These are phyloP conservation scores for Globisporangium orthogonon DNA, from an alignment of 352 stramenopile genomes.

Conservation along the genomic window DNA sequence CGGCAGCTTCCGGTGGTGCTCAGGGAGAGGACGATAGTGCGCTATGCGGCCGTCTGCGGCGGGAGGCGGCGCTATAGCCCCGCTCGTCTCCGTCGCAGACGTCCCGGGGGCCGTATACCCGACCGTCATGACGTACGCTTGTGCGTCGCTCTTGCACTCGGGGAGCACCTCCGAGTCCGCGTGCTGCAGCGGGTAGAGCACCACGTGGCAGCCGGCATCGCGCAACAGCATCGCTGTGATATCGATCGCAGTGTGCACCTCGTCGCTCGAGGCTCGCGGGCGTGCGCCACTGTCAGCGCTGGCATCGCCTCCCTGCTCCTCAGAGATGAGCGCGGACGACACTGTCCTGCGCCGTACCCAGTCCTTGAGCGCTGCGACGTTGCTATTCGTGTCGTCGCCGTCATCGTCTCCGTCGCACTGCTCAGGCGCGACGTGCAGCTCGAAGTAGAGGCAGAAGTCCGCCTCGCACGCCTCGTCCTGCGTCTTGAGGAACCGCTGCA, in stretches of 20 bases:
- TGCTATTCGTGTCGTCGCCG: neutral
- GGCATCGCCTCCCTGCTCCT: neutral
- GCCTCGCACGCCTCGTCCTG: slow-evolving; percentile 10
- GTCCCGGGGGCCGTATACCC: slow-evolving; percentile 17
- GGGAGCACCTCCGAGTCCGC: slow-evolving; percentile 17
- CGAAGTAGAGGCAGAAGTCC: slow-evolving; percentile 36
- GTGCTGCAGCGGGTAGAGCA: slow-evolving; percentile 32
- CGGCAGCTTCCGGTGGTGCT: slow-evolving; percentile 19
- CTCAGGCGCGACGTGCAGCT: slow-evolving; percentile 7
- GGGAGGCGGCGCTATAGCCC: neutral
- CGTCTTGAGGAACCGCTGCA: slow-evolving; percentile 11
- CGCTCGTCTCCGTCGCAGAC: slow-evolving; percentile 1
- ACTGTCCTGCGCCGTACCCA: neutral
- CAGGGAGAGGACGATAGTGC: slow-evolving; percentile 7
- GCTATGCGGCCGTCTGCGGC: too few species aligned
- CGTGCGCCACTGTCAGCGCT: neutral
- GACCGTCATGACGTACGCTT: slow-evolving; percentile 39
- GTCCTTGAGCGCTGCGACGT: slow-evolving; percentile 1
- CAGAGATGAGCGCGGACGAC: neutral
- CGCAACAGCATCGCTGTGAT: slow-evolving; percentile 27
- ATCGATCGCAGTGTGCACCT: slow-evolving; percentile 32
- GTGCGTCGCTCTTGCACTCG: slow-evolving; percentile 27
- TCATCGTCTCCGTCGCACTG: neutral
- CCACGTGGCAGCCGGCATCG: slow-evolving; percentile 31
- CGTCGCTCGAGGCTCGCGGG: slow-evolving; percentile 10